Evolutionary conservation across 78 protist genomes (phyloP).

Genomic region (Paratrimastix pyriformis): DNA sequence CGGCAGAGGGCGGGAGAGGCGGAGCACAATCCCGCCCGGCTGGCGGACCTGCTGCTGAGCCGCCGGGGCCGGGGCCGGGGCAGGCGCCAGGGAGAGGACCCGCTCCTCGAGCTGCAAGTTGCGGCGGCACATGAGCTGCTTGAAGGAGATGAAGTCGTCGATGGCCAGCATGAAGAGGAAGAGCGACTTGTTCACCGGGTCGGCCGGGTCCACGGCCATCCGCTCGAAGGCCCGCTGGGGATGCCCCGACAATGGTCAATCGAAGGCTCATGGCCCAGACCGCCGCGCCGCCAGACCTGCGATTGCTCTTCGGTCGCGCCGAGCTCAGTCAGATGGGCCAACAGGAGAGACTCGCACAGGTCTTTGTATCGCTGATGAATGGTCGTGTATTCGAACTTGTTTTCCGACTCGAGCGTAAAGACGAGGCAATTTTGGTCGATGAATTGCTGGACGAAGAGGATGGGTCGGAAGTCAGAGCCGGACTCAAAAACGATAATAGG

Average conservation of each 20-base stretch:
- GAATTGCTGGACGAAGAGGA: no score
- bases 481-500: no score
- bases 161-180: background rate
- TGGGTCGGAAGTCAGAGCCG: no score
- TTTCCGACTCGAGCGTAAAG: slow-evolving; percentile 22
- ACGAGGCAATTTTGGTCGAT: slow-evolving; percentile 32
- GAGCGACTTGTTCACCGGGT: background rate
- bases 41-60: no score
- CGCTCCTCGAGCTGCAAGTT: slow-evolving; percentile 31
- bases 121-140: slow-evolving; percentile 29
- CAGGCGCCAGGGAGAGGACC: no score
- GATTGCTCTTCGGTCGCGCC: slow-evolving; percentile 2
- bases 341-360: slow-evolving; percentile 27
- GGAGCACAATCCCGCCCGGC: no score
- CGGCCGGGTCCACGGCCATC: background rate
- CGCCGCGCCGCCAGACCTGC: background rate
- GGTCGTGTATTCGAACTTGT: slow-evolving; percentile 18
- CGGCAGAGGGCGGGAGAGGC: no score
- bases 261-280: background rate
- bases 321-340: background rate
- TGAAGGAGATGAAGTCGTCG: slow-evolving; percentile 34
- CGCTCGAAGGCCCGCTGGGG: no score
- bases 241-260: no score
- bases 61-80: no score
- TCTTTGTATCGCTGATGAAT: background rate